Base-by-base conservation (phyloP, 148 eudicot species). In the Dysphania ambrosioides region DNA sequence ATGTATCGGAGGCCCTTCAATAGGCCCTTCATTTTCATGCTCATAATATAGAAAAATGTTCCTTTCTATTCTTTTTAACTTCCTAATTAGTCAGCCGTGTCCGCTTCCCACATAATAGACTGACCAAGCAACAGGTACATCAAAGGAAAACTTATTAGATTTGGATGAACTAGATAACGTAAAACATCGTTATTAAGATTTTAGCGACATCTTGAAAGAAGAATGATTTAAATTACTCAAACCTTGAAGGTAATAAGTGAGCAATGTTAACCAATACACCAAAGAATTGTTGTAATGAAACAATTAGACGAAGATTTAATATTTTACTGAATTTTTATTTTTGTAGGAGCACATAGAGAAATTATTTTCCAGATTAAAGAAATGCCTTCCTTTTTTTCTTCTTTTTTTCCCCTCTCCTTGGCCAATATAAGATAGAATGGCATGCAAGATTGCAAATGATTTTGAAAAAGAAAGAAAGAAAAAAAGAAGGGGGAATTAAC, bases 11-110 rank as follows among this genome's bases (percentile, higher is more conserved):
- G 72, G 70, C 92, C 92, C 79, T 83, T 88, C 71, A 88, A 75
- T 7, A 90, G 82, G 78, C 96, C 90, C 82, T 87, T 90, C 85
- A 90, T 83, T 75, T 88, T 88, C 27, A 79, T 78, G 49, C 83
- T 75, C 87, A 80, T 75, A 63, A 32, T n/a, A 63, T 21, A 26
- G 38, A 61, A 26, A 36, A 12, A 34, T 36, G 58, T 7, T 21
- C 9, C 53, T 75, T 4, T 70, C 32, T 56, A 32, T 12, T 16
- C 16, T 2, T 47, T 47, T 21, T 60, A 40, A 12, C 66, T 70
- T 72, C 30, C 36, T 32, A 60, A 12, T 23, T 73, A n/a, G 23
- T 23, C 75, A n/a, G 23, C 74, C 57, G 40, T 77, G 51, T 60
- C 74, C 73, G 70, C 34, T 62, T 59, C 68, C 70, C 71, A 49